Conservation (phyloP, 139 green algal species). For the Chlamydomonas applanata region DNA sequence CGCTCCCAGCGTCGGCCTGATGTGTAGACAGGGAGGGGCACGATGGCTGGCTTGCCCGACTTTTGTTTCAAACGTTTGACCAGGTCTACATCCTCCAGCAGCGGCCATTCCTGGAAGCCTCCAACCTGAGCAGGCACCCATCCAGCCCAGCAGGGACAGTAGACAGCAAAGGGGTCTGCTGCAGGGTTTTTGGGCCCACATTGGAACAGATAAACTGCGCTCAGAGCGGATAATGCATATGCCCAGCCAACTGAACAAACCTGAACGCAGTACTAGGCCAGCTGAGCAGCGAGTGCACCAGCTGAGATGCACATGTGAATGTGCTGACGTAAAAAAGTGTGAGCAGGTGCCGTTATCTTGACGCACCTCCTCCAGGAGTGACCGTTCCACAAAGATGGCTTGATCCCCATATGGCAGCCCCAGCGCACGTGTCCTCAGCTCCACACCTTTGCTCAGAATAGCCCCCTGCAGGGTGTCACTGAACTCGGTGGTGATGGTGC, state of each 20-base stretch:
- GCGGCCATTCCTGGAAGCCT: constrained; percentile 53
- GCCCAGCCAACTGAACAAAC: too few relatives aligned
- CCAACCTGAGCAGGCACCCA: constrained; percentile 12
- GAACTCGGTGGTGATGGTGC: constrained; percentile 48
- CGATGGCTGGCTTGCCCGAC: constrained; percentile 28
- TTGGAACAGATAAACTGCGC: neutral
- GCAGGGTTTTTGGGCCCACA: neutral
- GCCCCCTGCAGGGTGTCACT: constrained; percentile 9
- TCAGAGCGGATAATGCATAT: too few relatives aligned
- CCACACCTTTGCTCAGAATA: constrained; percentile 32
- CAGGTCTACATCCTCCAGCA: constrained; percentile 74
- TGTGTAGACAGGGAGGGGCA: constrained; percentile 37
- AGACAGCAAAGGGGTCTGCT: too few relatives aligned
- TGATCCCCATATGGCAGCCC: constrained; percentile 70
- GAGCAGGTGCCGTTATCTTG: neutral
- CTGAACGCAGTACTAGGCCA: too few relatives aligned
- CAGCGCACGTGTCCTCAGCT: constrained; percentile 40
- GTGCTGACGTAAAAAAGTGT: too few relatives aligned
- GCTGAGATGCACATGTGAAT: too few relatives aligned
- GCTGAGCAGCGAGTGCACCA: too few relatives aligned
- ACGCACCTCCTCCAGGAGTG: constrained; percentile 30
- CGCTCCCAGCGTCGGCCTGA: constrained; percentile 47
- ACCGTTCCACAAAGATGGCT: constrained; percentile 50
- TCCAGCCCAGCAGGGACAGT: too few relatives aligned
- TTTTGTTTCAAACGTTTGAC: constrained; percentile 41